A percentile compares a stretch with the other conserved stretches of the same genome.
phyloP scores from a whole-genome alignment of 208 protist species.

The Strigomonas culicis region DNA sequence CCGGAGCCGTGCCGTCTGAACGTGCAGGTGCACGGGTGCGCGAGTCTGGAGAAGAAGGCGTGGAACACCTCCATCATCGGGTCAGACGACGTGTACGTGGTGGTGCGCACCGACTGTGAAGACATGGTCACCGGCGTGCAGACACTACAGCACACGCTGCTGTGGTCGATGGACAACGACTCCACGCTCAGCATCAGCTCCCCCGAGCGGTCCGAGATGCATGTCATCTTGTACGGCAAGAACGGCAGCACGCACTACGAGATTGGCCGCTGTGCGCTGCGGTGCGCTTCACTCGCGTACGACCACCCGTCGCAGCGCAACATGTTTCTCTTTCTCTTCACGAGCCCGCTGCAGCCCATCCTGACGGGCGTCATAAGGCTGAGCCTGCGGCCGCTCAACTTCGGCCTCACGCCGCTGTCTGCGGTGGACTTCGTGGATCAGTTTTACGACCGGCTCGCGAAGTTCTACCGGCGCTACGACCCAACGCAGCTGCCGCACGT shows the following conservation, averaged over 20 bases:
- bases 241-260: slow-evolving; percentile 34
- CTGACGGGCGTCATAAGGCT: slow-evolving; percentile 60
- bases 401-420: slow-evolving; percentile 41
- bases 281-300: slow-evolving; percentile 36
- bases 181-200: slow-evolving; percentile 54
- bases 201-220: slow-evolving; percentile 39
- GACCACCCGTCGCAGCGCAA: slow-evolving; percentile 47
- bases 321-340: slow-evolving; percentile 56
- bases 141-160: slow-evolving; percentile 39
- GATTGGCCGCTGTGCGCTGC: slow-evolving; percentile 58
- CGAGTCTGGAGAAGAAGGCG: slow-evolving; percentile 43
- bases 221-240: slow-evolving; percentile 56
- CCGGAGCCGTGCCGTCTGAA: slow-evolving; percentile 26
- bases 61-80: slow-evolving; percentile 43
- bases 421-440: slow-evolving; percentile 36
- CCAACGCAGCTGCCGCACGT: slow-evolving; percentile 45
- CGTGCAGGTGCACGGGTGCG: slow-evolving; percentile 61
- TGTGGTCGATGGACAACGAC: slow-evolving; percentile 36
- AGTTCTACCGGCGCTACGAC: slow-evolving; percentile 81
- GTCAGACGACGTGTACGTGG: slow-evolving; percentile 53
- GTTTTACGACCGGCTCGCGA: slow-evolving; percentile 65
- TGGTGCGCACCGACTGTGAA: slow-evolving; percentile 59
- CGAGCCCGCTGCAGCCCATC: slow-evolving; percentile 24
- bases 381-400: slow-evolving; percentile 45
- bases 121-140: slow-evolving; percentile 34